A percentile compares a stretch with the other conserved stretches of the same genome.
Evolutionary conservation across 805 yeast species (phyloP).

Genomic region (Ogataea corticis): DNA sequence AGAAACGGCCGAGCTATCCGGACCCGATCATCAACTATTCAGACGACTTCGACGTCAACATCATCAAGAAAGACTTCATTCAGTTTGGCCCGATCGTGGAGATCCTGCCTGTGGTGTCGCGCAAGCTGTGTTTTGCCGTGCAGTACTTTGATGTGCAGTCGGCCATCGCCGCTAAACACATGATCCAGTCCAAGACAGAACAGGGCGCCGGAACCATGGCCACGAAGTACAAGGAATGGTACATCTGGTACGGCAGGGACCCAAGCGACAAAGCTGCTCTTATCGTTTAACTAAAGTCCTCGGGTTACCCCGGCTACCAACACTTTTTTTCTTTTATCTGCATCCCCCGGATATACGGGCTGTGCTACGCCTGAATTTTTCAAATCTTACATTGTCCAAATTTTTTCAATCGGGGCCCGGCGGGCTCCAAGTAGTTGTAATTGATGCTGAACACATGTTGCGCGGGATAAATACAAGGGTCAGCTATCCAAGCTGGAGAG

Average conservation of each 20-base stretch:
- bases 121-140: slow-evolving; percentile 60
- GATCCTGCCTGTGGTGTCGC: slow-evolving; percentile 64
- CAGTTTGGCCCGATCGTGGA: slow-evolving; percentile 62
- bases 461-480: no score
- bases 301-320: neutral
- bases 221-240: slow-evolving; percentile 58
- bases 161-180: slow-evolving; percentile 59
- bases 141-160: slow-evolving; percentile 58
- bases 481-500: no score
- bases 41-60: slow-evolving; percentile 46
- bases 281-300: slow-evolving; percentile 6
- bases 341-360: no score
- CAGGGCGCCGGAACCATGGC: slow-evolving; percentile 28
- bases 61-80: slow-evolving; percentile 50
- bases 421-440: no score
- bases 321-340: neutral
- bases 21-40: slow-evolving; percentile 43
- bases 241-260: slow-evolving; percentile 66
- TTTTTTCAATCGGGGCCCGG: no score
- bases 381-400: no score
- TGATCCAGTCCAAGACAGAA: slow-evolving; percentile 35
- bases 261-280: slow-evolving; percentile 52
- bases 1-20: slow-evolving; percentile 37
- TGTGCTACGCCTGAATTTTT: no score
- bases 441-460: no score